Percentiles rank a stretch among this genome's conserved stretches.
Conservation (phyloP, 495 filamentous ascomycete species). For the Penicillium silybi region DNA sequence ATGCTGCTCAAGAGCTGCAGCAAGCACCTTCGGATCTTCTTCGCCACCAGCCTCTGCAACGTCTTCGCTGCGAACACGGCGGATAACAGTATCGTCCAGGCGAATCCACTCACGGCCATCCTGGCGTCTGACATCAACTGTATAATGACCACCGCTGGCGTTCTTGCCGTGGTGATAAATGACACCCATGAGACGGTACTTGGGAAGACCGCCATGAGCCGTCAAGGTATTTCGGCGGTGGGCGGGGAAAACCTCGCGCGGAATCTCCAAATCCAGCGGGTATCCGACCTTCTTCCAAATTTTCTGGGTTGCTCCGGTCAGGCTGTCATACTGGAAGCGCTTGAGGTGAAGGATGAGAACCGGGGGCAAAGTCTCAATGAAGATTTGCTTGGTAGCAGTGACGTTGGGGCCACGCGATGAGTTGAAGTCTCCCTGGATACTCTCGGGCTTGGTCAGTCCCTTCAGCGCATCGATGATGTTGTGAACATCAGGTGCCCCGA, state of each 20-base stretch:
- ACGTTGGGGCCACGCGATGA: slow-evolving; percentile 72
- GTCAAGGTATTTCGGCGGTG: slow-evolving; percentile 62
- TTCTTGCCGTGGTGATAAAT: slow-evolving; percentile 98
- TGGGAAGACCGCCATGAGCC: slow-evolving; percentile 62
- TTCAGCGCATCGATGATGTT: slow-evolving; percentile 91
- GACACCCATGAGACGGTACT: slow-evolving; percentile 83
- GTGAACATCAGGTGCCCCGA: slow-evolving; percentile 75
- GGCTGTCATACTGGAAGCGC: slow-evolving; percentile 90
- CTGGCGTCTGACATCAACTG: slow-evolving; percentile 90
- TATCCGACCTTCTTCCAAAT: slow-evolving; percentile 99
- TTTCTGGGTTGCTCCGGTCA: slow-evolving; percentile 84
- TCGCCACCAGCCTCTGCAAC: slow-evolving; percentile 84
- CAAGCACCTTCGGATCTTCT: slow-evolving; percentile 68
- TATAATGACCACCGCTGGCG: slow-evolving; percentile 93
- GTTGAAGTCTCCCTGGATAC: slow-evolving; percentile 81
- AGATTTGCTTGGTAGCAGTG: slow-evolving; percentile 84
- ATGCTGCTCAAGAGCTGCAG: slow-evolving; percentile 59
- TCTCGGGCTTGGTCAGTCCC: slow-evolving; percentile 76
- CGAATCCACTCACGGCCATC: slow-evolving; percentile 94
- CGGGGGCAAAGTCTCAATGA: slow-evolving; percentile 88
- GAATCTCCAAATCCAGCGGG: slow-evolving; percentile 89
- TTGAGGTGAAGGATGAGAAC: slow-evolving; percentile 95
- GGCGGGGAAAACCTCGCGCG: slow-evolving; percentile 83
- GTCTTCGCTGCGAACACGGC: slow-evolving; percentile 80
- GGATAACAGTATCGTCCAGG: slow-evolving; percentile 88